A percentile compares a stretch with the other conserved stretches of the same genome.
phyloP scores from a whole-genome alignment of 345 rosid genomes.

The Microthlaspi erraticum region DNA sequence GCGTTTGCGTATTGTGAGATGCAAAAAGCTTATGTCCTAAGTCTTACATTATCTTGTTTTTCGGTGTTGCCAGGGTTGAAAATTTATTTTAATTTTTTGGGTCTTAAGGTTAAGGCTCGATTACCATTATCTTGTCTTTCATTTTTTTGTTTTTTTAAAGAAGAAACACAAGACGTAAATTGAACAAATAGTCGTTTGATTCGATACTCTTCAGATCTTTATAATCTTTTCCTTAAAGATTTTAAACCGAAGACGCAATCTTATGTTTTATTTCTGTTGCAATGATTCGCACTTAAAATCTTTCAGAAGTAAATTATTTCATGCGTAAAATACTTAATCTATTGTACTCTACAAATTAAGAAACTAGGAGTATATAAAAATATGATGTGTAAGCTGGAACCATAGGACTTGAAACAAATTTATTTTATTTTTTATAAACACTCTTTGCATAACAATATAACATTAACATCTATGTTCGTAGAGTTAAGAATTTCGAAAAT shows the following conservation, averaged over 20 bases:
- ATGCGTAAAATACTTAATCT: not conserved
- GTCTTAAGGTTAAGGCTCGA: conserved; percentile 5
- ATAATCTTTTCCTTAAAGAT: not conserved
- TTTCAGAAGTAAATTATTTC: not conserved
- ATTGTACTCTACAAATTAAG: not conserved
- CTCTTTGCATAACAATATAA: conserved; percentile 12
- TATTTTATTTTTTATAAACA: not conserved
- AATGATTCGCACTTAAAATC: not conserved
- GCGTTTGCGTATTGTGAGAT: conserved; percentile 47
- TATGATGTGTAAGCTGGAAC: not conserved
- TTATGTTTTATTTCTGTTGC: not conserved
- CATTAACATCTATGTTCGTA: not conserved
- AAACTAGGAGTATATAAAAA: not conserved
- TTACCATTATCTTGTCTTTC: not conserved
- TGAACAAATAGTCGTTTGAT: not conserved
- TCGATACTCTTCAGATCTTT: not conserved
- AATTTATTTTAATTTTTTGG: not conserved
- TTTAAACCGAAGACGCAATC: not conserved
- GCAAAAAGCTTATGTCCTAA: conserved; percentile 48
- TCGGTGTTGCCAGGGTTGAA: conserved; percentile 40
- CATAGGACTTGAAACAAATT: not conserved
- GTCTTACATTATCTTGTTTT: conserved; percentile 39
- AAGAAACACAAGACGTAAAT: not conserved
- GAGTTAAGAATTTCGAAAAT: not conserved
- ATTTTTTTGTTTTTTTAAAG: not conserved